These are phyloP conservation scores for Mycena haematopus DNA, from an alignment of 768 basidiomycete genomes.

Conservation along the genomic window DNA sequence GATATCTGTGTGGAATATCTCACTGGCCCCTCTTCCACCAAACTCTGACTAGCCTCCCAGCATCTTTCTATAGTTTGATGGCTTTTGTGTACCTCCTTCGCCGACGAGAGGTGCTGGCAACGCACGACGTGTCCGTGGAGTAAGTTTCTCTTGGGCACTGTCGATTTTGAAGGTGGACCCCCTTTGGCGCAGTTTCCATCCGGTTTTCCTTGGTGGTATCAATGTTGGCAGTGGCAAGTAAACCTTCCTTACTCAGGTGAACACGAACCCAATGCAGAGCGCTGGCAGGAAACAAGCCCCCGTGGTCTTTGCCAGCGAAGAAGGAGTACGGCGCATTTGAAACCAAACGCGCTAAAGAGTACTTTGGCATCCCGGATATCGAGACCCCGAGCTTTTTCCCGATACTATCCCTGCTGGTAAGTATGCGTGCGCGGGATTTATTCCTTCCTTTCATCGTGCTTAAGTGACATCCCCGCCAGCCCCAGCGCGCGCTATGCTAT, in stretches of 20 bases:
- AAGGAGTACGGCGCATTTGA: conserved; percentile 23
- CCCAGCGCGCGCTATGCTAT: conserved; percentile 31
- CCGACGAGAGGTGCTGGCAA: conserved; percentile 19
- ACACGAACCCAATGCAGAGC: background rate
- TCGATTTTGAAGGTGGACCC: background rate
- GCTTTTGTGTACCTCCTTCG: conserved; percentile 23
- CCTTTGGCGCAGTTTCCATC: conserved; percentile 24
- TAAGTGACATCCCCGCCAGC: background rate
- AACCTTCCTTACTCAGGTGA: background rate
- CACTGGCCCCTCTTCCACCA: too few relatives aligned
- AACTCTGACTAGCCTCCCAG: conserved; percentile 1
- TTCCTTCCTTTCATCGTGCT: background rate
- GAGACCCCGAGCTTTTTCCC: conserved; percentile 24
- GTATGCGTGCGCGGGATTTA: background rate
- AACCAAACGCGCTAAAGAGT: conserved; percentile 14
- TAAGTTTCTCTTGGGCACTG: background rate
- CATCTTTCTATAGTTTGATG: conserved; percentile 27
- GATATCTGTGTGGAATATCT: conserved; percentile 22
- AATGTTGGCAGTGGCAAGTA: conserved; percentile 25
- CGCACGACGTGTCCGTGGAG: conserved; percentile 28
- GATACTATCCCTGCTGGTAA: conserved; percentile 22
- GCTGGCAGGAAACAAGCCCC: conserved; percentile 30
- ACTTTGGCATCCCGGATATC: conserved; percentile 20
- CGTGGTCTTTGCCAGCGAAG: conserved; percentile 29
- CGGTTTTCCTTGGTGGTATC: conserved; percentile 28